Evolutionary conservation across 441 rosid genomes (phyloP), one percentile per base, ranked within the genome.

Genomic region (Adansonia grandidieri): DNA sequence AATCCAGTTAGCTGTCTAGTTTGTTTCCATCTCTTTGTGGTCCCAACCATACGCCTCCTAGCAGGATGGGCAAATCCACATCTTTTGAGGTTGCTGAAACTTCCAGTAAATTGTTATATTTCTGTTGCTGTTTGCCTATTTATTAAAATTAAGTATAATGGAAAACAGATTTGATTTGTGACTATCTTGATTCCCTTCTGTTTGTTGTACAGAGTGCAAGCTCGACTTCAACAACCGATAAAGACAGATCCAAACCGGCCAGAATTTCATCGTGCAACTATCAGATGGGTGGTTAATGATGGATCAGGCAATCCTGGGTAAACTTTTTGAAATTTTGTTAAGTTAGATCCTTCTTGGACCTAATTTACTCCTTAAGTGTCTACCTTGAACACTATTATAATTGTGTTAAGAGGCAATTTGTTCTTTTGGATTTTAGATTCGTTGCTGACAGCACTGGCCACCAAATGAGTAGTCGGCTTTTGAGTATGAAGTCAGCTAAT

Each of bases 401-500:
- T 60, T 58, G 58, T 56, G 19, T 51, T 76, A 50, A 62, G 47
- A 45, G 78, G 74, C 73, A 73, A 28, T 77, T 44, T 42, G 78
- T 80, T 62, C 78, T 81, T 71, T 10, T 28, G 60, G 78, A 60
- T 78, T 80, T 86, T 88, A 96, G 99, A 80, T 92, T 93, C 87
- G 86, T 94, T 87, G 97, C 97, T 68, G 96, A 89, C 86, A 94
- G 98, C 89, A 94, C 98, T 57, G 98, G 99, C 56, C 92, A 86
- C 81, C 98, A 94, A 85, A 84, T 83, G 87, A 94, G 98, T 84
- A 92, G 98, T 85, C 88, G 95, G 77, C 98, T 94, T 77, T 85
- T 94, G 86, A 93, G 93, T 87, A 93, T 94, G 98, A 96, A 90
- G 84, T 91, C 91, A n/a, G 96, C 97, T 61, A 96, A 94, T 89